phyloP scores from a whole-genome alignment of 192 early-diverging fungal genomes.

The Geranomyces michiganensis region DNA sequence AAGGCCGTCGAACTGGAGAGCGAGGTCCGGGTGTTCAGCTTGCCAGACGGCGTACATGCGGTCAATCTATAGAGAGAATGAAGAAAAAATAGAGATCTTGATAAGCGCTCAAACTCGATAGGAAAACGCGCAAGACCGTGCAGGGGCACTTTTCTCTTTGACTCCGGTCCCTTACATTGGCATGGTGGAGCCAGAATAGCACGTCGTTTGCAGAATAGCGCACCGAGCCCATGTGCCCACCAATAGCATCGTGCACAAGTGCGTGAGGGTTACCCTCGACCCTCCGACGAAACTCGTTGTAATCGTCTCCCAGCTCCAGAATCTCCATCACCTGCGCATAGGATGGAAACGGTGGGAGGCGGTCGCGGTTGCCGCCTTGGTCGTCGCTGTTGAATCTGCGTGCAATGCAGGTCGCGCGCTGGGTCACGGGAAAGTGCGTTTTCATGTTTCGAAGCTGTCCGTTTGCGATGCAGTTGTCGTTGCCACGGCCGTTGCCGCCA shows the following conservation, averaged over 20 bases:
- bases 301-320: conserved; percentile 3
- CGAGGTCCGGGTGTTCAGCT: conserved; percentile 28
- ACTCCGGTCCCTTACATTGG: conserved; percentile 24
- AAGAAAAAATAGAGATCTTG: too few relatives aligned
- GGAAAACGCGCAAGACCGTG: too few relatives aligned
- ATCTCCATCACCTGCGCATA: background rate
- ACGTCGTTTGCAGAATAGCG: conserved; percentile 38
- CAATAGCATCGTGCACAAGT: conserved; percentile 28
- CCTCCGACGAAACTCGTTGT: conserved; percentile 24
- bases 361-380: background rate
- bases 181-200: conserved; percentile 51
- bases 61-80: conserved; percentile 40
- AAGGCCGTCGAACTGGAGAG: conserved; percentile 25
- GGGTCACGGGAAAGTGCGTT: background rate
- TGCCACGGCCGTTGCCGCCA: conserved; percentile 20
- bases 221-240: conserved; percentile 35
- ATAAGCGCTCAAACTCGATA: too few relatives aligned
- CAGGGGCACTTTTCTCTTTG: too few relatives aligned
- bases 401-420: background rate
- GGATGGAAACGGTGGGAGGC: background rate
- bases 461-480: conserved; percentile 6
- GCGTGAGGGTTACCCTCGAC: conserved; percentile 37
- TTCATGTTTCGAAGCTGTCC: conserved; percentile 15
- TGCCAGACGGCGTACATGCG: conserved; percentile 47
- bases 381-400: conserved; percentile 2